Evolutionary conservation across 2,329 filamentous ascomycete genomes (phyloP).

Genomic region (Triangularia setosa): DNA sequence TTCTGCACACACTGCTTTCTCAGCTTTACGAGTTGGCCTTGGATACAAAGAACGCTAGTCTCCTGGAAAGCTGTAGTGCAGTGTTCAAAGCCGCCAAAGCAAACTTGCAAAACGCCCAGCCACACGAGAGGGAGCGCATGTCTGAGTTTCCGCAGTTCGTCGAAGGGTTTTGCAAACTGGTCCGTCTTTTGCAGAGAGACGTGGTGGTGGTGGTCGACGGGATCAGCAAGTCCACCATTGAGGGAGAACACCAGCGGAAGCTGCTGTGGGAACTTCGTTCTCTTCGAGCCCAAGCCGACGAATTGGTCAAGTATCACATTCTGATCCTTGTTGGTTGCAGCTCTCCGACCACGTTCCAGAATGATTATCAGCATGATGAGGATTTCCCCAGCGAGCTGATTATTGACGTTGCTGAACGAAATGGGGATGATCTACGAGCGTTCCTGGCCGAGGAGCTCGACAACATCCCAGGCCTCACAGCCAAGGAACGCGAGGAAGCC

Average conservation of each 20-base stretch:
- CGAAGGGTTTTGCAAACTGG: constrained; percentile 14
- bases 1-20: constrained; percentile 20
- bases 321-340: constrained; percentile 18
- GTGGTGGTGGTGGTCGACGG: constrained; percentile 21
- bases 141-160: constrained; percentile 18
- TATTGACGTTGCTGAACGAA: constrained; percentile 11
- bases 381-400: background rate
- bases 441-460: constrained; percentile 16
- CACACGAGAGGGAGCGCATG: constrained; percentile 11
- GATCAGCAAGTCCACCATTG: constrained; percentile 11
- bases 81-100: constrained; percentile 21
- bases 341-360: constrained; percentile 10
- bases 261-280: constrained; percentile 13
- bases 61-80: constrained; percentile 22
- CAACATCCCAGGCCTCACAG: constrained; percentile 14
- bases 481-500: constrained; percentile 20
- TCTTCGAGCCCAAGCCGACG: constrained; percentile 1
- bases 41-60: constrained; percentile 13
- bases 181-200: constrained; percentile 13
- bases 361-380: constrained; percentile 3
- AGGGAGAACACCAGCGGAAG: constrained; percentile 17
- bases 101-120: background rate
- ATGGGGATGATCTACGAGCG: constrained; percentile 14
- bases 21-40: constrained; percentile 19
- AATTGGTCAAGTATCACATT: background rate